Conservation (phyloP, 2,329 filamentous ascomycete species). For the Penicillium polonicum region DNA sequence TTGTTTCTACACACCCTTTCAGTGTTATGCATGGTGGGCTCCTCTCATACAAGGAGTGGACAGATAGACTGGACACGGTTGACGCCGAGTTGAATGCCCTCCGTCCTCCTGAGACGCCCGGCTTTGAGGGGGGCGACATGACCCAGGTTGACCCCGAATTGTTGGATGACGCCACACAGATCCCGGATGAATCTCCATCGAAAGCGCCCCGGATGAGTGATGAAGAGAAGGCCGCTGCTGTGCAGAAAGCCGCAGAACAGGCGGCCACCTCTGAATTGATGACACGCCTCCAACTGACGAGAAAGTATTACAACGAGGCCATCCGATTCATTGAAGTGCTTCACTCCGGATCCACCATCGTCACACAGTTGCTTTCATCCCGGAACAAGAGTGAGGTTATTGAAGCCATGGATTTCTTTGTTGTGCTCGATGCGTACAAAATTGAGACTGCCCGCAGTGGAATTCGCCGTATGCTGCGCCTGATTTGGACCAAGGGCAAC, state of each 20-base stretch:
- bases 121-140: conserved; percentile 64
- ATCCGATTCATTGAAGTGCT: conserved; percentile 90
- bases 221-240: conserved; percentile 69
- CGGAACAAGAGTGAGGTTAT: conserved; percentile 98
- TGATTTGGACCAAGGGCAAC: conserved; percentile 99
- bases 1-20: conserved; percentile 94
- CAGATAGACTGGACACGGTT: conserved; percentile 73
- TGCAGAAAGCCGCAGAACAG: conserved; percentile 80
- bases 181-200: conserved; percentile 64
- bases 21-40: conserved; percentile 86
- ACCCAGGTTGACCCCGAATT: conserved; percentile 75
- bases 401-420: conserved; percentile 98
- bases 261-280: conserved; percentile 86
- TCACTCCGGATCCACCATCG: conserved; percentile 73
- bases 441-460: conserved; percentile 89
- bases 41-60: conserved; percentile 82
- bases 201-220: conserved; percentile 71
- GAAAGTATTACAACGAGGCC: conserved; percentile 89
- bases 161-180: conserved; percentile 82
- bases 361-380: conserved; percentile 85
- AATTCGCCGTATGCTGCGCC: conserved; percentile 89
- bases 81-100: conserved; percentile 78
- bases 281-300: conserved; percentile 80
- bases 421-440: conserved; percentile 92
- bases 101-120: conserved; percentile 71